Percentiles rank a stretch among this genome's conserved stretches.
Conservation (phyloP, 768 basidiomycete genomes). For the Naematelia encephala region DNA sequence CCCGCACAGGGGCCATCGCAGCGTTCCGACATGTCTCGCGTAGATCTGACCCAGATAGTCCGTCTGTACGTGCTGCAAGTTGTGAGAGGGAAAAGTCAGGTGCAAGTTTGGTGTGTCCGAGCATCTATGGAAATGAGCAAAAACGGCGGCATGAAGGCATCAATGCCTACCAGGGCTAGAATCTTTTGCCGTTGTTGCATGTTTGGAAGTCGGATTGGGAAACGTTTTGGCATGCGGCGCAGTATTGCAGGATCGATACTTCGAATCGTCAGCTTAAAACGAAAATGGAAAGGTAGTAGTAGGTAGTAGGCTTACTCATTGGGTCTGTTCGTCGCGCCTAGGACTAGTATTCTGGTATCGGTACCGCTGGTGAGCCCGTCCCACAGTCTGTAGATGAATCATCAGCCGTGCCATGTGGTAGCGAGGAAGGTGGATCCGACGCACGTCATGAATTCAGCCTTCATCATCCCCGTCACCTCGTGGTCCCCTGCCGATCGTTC, state of each 20-base stretch:
- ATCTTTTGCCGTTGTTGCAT: slow-evolving; percentile 77
- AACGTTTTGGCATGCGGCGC: slow-evolving; percentile 89
- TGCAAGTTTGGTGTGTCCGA: slow-evolving; percentile 69
- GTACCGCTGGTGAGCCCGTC: slow-evolving; percentile 81
- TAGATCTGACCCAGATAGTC: slow-evolving; percentile 83
- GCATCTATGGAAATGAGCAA: slow-evolving; percentile 60
- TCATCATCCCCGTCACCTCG: slow-evolving; percentile 98
- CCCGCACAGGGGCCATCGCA: slow-evolving; percentile 73
- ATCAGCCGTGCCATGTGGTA: too few species aligned
- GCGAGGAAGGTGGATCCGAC: slow-evolving; percentile 16
- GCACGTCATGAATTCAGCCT: slow-evolving; percentile 61
- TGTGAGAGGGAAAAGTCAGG: slow-evolving; percentile 61
- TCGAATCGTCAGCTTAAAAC: slow-evolving; percentile 5
- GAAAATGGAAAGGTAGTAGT: slow-evolving; percentile 1
- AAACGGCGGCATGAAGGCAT: background rate
- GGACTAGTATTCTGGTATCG: slow-evolving; percentile 73
- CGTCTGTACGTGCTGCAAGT: slow-evolving; percentile 68
- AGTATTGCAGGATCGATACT: slow-evolving; percentile 51
- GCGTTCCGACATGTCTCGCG: slow-evolving; percentile 89
- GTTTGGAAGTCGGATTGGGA: slow-evolving; percentile 77
- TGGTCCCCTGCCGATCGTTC: slow-evolving; percentile 86
- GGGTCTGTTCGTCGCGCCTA: slow-evolving; percentile 93
- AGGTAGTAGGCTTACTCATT: slow-evolving; percentile 61
- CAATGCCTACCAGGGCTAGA: slow-evolving; percentile 65
- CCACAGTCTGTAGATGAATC: slow-evolving; percentile 67